phyloP scores from a whole-genome alignment of 148 eudicot species.

The Fagopyrum esculentum region DNA sequence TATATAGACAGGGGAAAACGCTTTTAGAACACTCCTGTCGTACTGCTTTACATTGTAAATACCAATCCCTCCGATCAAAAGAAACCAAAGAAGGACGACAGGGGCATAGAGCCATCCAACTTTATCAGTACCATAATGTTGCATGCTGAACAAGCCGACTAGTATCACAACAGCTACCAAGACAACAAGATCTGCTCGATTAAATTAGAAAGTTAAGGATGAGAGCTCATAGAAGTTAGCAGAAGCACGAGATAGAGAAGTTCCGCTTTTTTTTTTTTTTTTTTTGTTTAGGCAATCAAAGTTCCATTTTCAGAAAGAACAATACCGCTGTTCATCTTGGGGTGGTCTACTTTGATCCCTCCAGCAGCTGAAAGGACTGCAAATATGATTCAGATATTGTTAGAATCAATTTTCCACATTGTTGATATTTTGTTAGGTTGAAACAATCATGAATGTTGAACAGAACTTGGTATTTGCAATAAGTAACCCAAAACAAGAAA shows the following conservation, averaged over 20 bases:
- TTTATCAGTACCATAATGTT: slow-evolving; percentile 89
- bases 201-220: not conserved
- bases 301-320: slow-evolving; percentile 3
- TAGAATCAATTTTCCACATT: too few species aligned
- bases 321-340: slow-evolving; percentile 20
- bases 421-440: too few species aligned
- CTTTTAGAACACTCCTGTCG: slow-evolving; percentile 65
- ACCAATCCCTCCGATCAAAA: slow-evolving; percentile 85
- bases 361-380: slow-evolving; percentile 52
- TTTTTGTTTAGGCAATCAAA: not conserved
- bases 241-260: not conserved
- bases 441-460: too few species aligned
- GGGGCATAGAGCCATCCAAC: slow-evolving; percentile 99
- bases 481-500: too few species aligned
- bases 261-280: not conserved
- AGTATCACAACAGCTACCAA: slow-evolving; percentile 77
- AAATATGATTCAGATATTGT: not conserved
- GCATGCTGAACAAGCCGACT: slow-evolving; percentile 84
- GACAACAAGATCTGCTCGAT: slow-evolving; percentile 66
- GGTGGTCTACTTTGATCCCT: slow-evolving; percentile 31
- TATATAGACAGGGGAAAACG: slow-evolving; percentile 78
- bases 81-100: slow-evolving; percentile 81
- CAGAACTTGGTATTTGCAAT: too few species aligned
- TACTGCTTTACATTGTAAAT: slow-evolving; percentile 67
- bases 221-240: not conserved